Conservation (phyloP, 371 early-diverging fungal genomes). For the Basidiobolus meristosporus region DNA sequence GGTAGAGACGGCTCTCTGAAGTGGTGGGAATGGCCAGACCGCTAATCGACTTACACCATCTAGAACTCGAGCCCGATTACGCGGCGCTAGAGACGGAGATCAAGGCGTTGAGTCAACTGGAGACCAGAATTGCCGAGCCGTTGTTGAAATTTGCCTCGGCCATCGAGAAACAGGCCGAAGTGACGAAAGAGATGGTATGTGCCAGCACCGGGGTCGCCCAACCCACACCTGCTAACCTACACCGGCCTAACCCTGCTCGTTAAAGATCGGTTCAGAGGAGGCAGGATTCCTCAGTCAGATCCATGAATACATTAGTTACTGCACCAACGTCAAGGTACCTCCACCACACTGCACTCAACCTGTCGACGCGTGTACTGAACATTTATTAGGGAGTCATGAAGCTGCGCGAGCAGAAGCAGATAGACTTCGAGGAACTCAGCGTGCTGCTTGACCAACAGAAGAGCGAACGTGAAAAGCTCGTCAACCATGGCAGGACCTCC, state of each 20-base stretch:
- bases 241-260: not conserved
- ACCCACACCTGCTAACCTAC: too few relatives aligned
- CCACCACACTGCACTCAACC: slow-evolving; percentile 3
- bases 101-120: slow-evolving; percentile 55
- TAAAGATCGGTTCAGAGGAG: slow-evolving; percentile 41
- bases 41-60: slow-evolving; percentile 1
- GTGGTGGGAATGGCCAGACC: not conserved
- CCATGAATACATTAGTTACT: slow-evolving; percentile 74
- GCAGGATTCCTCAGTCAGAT: slow-evolving; percentile 51
- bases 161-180: slow-evolving; percentile 4
- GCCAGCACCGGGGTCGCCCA: too few relatives aligned
- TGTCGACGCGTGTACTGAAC: too few relatives aligned
- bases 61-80: slow-evolving; percentile 58
- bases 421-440: slow-evolving; percentile 78
- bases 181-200: too few relatives aligned
- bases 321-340: slow-evolving; percentile 58
- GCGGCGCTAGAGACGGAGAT: slow-evolving; percentile 56
- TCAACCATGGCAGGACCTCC: slow-evolving; percentile 23
- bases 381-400: slow-evolving; percentile 56
- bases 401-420: slow-evolving; percentile 79
- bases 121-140: slow-evolving; percentile 47
- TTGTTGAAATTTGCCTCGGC: slow-evolving; percentile 42
- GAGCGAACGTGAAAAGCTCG: slow-evolving; percentile 32
- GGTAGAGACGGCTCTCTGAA: slow-evolving; percentile 13
- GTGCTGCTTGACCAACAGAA: slow-evolving; percentile 44